Evolutionary conservation across 345 rosid genomes (phyloP).

Genomic region (Arabidopsis suecica): DNA sequence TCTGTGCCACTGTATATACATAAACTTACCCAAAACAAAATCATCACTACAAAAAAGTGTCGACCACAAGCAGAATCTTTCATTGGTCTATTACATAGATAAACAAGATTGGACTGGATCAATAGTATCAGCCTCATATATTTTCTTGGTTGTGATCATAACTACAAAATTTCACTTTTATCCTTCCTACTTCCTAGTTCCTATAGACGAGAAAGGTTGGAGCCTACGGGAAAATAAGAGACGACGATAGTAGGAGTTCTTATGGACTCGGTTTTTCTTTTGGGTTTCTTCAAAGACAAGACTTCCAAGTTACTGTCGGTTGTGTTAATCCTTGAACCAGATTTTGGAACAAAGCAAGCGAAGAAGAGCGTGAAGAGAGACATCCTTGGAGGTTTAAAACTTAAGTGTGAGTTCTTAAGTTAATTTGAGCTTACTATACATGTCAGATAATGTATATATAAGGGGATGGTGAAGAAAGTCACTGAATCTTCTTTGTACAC

Average conservation of each 20-base stretch:
- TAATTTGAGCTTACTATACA: background rate
- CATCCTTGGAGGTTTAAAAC: background rate
- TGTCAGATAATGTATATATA: background rate
- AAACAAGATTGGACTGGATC: background rate
- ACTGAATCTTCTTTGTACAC: no score
- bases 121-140: background rate
- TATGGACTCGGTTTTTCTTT: background rate
- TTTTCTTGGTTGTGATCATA: background rate
- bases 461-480: no score
- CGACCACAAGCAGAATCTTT: background rate
- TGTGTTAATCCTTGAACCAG: background rate
- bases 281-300: constrained; percentile 12
- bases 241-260: constrained; percentile 15
- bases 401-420: background rate
- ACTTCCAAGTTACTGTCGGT: background rate
- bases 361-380: background rate
- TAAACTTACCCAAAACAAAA: background rate
- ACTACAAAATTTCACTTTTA: background rate
- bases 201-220: constrained; percentile 13
- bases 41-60: background rate
- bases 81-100: background rate
- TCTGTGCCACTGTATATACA: background rate
- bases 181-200: background rate
- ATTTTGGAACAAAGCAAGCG: background rate
- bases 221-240: constrained; percentile 2